Conservation (phyloP, 2,329 filamentous ascomycete species). For the Bretziella fagacearum region DNA sequence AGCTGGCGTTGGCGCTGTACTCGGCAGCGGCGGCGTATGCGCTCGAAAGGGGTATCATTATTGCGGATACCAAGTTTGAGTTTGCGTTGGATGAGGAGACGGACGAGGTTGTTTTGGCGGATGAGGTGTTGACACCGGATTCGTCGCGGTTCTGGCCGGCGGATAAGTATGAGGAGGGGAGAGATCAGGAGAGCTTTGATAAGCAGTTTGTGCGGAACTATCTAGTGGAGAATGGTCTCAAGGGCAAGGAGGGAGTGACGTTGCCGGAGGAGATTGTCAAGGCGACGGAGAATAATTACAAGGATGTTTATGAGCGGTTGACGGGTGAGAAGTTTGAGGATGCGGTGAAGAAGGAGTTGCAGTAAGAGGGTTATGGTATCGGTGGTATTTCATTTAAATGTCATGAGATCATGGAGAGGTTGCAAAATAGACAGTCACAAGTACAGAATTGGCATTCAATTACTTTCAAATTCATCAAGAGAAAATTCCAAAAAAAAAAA, state of each 20-base stretch:
- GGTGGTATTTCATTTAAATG: too few species aligned
- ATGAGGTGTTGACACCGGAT: slow-evolving; percentile 75
- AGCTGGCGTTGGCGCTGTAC: slow-evolving; percentile 22
- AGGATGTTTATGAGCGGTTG: slow-evolving; percentile 53
- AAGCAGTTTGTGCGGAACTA: slow-evolving; percentile 78
- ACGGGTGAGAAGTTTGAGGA: slow-evolving; percentile 34
- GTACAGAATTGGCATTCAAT: too few species aligned
- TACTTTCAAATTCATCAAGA: too few species aligned
- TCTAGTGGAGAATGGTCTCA: slow-evolving; percentile 51
- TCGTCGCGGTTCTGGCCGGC: slow-evolving; percentile 76
- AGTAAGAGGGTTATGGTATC: too few species aligned
- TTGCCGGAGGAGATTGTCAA: slow-evolving; percentile 56
- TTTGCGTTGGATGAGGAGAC: slow-evolving; percentile 25
- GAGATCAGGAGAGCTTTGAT: slow-evolving; percentile 69
- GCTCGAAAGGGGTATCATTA: slow-evolving; percentile 22
- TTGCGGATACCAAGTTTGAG: slow-evolving; percentile 36
- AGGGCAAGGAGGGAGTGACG: slow-evolving; percentile 19
- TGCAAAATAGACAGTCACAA: too few species aligned
- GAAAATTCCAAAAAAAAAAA: too few species aligned
- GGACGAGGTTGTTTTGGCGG: slow-evolving; percentile 31
- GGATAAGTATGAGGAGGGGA: slow-evolving; percentile 45
- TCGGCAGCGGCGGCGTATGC: slow-evolving; percentile 43
- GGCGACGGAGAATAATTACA: slow-evolving; percentile 56
- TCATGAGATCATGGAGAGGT: too few species aligned
- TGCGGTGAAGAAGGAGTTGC: slow-evolving; percentile 13